Evolutionary conservation across 2,329 filamentous ascomycete species (phyloP).

Genomic region (Davidsoniella eucalypti): DNA sequence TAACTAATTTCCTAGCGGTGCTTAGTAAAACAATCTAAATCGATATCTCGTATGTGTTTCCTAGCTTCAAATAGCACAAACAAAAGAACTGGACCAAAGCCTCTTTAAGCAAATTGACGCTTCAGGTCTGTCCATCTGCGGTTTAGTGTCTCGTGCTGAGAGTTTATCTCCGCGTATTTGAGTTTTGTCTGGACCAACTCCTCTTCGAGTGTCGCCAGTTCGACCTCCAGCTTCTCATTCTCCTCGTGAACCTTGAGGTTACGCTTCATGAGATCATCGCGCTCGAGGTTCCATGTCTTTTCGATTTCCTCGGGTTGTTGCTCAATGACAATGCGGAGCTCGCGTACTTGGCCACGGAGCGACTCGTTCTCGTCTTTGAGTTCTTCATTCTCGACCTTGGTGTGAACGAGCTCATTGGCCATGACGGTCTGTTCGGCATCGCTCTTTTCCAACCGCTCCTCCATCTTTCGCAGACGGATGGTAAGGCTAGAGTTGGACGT

Average conservation of each 20-base stretch:
- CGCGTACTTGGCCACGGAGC: conserved; percentile 66
- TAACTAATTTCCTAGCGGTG: no score
- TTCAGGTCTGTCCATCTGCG: conserved; percentile 65
- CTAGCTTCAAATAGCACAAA: no score
- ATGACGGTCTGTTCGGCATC: conserved; percentile 83
- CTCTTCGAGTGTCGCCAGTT: conserved; percentile 81
- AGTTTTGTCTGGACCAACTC: conserved; percentile 87
- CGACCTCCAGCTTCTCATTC: conserved; percentile 75
- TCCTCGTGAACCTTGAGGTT: conserved; percentile 91
- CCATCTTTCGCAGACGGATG: conserved; percentile 65
- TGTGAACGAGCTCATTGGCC: conserved; percentile 77
- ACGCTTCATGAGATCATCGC: conserved; percentile 79
- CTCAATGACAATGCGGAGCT: conserved; percentile 74
- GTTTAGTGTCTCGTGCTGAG: conserved; percentile 52
- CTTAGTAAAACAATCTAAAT: no score
- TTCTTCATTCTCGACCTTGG: conserved; percentile 86
- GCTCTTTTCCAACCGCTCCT: conserved; percentile 73
- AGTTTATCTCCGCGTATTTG: conserved; percentile 75
- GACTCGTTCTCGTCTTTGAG: conserved; percentile 81
- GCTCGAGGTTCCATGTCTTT: conserved; percentile 61
- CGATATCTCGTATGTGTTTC: no score
- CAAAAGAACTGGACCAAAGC: no score
- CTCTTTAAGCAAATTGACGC: conserved; percentile 32
- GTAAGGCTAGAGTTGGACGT: conserved; percentile 49
- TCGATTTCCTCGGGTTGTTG: conserved; percentile 83